Percentiles rank a stretch among this genome's conserved stretches.
Conservation (phyloP, 306 rosid genomes). For the Abrus pulchellus region DNA sequence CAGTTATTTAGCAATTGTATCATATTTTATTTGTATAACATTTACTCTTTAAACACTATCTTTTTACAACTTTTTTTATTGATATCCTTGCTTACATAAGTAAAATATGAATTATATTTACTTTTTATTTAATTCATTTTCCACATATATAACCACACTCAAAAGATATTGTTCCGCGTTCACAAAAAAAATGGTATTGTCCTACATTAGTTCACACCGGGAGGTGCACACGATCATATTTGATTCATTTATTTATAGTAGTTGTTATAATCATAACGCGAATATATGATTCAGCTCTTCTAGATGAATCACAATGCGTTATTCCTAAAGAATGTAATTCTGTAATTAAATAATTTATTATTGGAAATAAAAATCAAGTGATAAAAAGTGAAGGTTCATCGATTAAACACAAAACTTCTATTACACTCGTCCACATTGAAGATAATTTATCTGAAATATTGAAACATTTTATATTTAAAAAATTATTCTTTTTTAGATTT, state of each 20-base stretch:
- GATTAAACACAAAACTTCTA: constrained; percentile 2
- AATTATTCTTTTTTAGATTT: not conserved
- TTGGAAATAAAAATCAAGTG: not conserved
- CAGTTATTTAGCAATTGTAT: too few relatives aligned
- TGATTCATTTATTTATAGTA: not conserved
- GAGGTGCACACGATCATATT: constrained; percentile 47
- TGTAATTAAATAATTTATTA: not conserved
- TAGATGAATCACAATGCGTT: constrained; percentile 3
- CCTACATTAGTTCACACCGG: constrained; percentile 15
- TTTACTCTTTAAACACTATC: too few relatives aligned
- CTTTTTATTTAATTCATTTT: too few relatives aligned
- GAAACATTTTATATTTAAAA: not conserved
- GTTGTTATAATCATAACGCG: not conserved
- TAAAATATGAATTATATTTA: too few relatives aligned
- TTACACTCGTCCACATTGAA: constrained; percentile 18
- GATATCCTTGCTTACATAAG: too few relatives aligned
- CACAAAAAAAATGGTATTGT: not conserved
- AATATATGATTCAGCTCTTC: constrained; percentile 27
- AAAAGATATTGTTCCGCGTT: not conserved
- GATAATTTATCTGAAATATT: not conserved
- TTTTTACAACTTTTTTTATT: too few relatives aligned
- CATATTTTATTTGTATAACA: too few relatives aligned
- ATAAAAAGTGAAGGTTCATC: constrained; percentile 9
- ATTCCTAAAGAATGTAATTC: not conserved
- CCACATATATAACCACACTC: too few relatives aligned